Conservation (phyloP, 192 early-diverging fungal genomes). For the Podila horticola region DNA sequence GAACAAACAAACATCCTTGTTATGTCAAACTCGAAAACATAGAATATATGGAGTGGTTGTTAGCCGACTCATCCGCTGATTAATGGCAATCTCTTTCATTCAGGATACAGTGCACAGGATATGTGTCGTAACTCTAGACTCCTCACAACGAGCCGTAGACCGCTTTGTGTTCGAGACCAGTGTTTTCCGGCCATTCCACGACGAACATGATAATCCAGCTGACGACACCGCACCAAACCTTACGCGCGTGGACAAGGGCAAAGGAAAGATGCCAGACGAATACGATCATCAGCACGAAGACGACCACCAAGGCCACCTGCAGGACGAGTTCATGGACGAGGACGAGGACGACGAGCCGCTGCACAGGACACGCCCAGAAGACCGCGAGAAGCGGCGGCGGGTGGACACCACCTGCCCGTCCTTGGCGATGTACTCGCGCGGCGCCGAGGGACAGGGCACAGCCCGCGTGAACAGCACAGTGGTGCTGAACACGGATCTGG, state of each 20-base stretch:
- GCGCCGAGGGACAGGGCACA: neutral
- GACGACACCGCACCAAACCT: neutral
- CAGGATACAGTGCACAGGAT: constrained; percentile 36
- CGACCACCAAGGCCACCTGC: neutral
- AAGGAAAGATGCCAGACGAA: constrained; percentile 1
- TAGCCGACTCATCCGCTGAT: no score
- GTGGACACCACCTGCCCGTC: neutral
- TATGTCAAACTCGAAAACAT: neutral
- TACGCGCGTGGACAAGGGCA: constrained; percentile 11
- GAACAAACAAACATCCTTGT: neutral
- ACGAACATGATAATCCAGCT: neutral
- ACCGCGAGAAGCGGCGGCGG: neutral
- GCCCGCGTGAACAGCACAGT: neutral
- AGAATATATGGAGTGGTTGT: no score
- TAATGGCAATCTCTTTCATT: neutral
- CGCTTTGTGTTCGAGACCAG: constrained; percentile 47
- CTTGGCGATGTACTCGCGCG: no score
- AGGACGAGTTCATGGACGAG: neutral
- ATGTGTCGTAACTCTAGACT: constrained; percentile 30
- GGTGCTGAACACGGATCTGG: constrained; percentile 22
- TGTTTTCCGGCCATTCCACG: constrained; percentile 18
- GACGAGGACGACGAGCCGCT: constrained; percentile 1
- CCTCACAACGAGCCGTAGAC: constrained; percentile 12
- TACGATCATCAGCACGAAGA: neutral
- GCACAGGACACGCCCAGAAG: neutral